Percentiles rank a stretch among this genome's conserved stretches.
These are phyloP conservation scores for Chlorella ohadii DNA, from an alignment of 139 green algal species.

Conservation along the genomic window DNA sequence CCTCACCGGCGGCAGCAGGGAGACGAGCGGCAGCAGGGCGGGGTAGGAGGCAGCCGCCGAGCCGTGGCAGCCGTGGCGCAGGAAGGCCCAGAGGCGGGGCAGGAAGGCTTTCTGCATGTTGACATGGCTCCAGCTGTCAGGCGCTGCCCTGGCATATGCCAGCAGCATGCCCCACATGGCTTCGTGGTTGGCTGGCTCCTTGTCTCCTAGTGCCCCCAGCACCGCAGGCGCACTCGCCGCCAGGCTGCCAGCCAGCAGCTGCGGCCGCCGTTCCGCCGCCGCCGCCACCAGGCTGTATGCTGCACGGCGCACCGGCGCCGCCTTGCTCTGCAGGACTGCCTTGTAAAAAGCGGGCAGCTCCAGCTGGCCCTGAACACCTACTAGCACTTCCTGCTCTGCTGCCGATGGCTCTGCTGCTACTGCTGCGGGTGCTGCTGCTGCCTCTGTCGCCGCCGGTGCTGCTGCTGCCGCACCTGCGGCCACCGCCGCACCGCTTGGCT, in stretches of 20 bases:
- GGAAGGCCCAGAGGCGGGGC: constrained; percentile 67
- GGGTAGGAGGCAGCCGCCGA: constrained; percentile 60
- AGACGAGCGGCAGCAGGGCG: constrained; percentile 74
- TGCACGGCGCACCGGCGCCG: constrained; percentile 45
- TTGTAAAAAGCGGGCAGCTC: constrained; percentile 57
- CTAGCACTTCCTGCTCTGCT: constrained; percentile 30
- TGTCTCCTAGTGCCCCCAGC: constrained; percentile 64
- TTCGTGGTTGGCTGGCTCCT: constrained; percentile 67
- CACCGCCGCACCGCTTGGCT: no score
- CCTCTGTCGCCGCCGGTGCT: not conserved
- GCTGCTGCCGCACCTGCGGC: not conserved
- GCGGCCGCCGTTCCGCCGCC: not conserved
- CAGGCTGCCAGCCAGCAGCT: constrained; percentile 23
- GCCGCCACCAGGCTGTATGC: constrained; percentile 58
- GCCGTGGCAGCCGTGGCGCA: constrained; percentile 76
- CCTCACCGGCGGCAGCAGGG: constrained; percentile 52
- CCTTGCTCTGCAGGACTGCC: constrained; percentile 49
- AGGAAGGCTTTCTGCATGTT: constrained; percentile 70
- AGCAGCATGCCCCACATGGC: constrained; percentile 84
- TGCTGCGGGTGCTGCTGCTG: not conserved
- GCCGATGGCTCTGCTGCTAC: not conserved
- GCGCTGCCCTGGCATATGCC: constrained; percentile 51
- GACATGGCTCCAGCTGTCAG: constrained; percentile 55
- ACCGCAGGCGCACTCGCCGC: constrained; percentile 31
- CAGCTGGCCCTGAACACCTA: constrained; percentile 28